Percentiles rank a stretch among this genome's conserved stretches.
phyloP scores from a whole-genome alignment of 805 yeast species.

The Suhomyces prunicola region DNA sequence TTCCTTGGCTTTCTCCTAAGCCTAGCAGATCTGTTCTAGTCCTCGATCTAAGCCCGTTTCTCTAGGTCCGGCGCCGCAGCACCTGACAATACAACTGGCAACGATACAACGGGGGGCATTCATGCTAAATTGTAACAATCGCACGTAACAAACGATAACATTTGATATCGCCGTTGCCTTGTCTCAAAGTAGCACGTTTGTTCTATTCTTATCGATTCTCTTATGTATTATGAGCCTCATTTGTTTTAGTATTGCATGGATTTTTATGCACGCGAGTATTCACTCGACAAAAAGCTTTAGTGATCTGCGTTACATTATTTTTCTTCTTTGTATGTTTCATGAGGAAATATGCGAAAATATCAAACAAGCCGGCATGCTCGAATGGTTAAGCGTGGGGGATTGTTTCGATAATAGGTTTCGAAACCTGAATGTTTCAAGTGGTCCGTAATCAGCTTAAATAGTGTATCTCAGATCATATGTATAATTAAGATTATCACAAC shows the following conservation, averaged over 20 bases:
- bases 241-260: neutral
- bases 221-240: neutral
- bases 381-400: neutral
- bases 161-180: neutral
- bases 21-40: neutral
- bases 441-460: neutral
- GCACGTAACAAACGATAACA: neutral
- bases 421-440: neutral
- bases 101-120: neutral
- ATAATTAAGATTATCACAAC: neutral
- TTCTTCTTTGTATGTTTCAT: slow-evolving; percentile 1
- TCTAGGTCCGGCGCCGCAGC: neutral
- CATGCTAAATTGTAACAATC: neutral
- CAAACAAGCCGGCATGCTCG: neutral
- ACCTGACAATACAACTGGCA: neutral
- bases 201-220: neutral
- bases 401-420: neutral
- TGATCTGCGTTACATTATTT: neutral
- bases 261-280: neutral
- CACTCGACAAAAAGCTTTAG: neutral
- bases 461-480: neutral
- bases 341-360: slow-evolving; percentile 4
- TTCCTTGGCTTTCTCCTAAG: neutral
- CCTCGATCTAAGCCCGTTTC: neutral
- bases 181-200: neutral